These are phyloP conservation scores for Aspergillus sp. DNA, from an alignment of 2,329 filamentous ascomycete genomes.

Conservation along the genomic window DNA sequence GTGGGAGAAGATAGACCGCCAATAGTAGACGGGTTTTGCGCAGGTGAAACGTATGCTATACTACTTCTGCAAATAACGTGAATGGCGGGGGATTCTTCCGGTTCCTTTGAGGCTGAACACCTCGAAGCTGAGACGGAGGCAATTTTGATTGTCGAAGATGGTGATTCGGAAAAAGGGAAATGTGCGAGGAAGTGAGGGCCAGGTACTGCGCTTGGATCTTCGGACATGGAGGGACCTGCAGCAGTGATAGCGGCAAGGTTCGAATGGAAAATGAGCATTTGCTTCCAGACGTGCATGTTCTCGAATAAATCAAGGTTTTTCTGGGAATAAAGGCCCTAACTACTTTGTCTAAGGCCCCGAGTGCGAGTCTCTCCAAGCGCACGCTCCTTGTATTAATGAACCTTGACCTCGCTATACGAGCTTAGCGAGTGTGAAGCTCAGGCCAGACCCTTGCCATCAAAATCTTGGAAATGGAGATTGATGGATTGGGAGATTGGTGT, in stretches of 20 bases:
- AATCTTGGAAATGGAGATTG: background rate
- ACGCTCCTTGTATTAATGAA: background rate
- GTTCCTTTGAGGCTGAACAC: background rate
- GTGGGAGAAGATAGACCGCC: slow-evolving; percentile 12
- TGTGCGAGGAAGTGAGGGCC: background rate
- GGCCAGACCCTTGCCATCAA: background rate
- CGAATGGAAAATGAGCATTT: background rate
- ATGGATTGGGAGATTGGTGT: background rate
- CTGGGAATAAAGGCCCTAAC: background rate
- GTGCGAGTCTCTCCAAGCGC: background rate
- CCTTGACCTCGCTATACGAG: background rate
- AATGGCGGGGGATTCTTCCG: slow-evolving; percentile 1
- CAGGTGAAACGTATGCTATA: slow-evolving; percentile 16
- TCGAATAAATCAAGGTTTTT: background rate
- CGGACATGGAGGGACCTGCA: background rate
- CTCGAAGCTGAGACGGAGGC: too few relatives aligned
- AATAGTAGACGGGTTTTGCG: slow-evolving; percentile 12
- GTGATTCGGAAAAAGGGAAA: background rate
- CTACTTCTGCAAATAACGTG: slow-evolving; percentile 11
- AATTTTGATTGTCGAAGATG: background rate
- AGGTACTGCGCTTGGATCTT: background rate
- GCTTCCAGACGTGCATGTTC: background rate
- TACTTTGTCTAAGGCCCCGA: background rate
- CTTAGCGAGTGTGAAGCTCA: background rate
- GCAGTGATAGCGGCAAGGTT: background rate